Evolutionary conservation across 345 rosid genomes (phyloP), one percentile per base, ranked within the genome.

Genomic region (Hibiscus trionum): DNA sequence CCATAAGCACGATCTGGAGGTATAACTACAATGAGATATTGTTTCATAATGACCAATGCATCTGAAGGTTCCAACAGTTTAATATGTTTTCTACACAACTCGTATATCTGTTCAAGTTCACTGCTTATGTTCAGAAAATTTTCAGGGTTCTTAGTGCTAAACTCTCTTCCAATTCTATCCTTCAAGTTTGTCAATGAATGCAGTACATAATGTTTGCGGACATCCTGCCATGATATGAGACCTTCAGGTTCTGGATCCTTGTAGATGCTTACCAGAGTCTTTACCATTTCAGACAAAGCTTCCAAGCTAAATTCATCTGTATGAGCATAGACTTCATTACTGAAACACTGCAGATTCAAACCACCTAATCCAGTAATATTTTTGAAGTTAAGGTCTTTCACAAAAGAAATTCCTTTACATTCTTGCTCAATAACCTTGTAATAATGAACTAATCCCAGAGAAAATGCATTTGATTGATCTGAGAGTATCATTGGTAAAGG

Each of bases 201-300:
- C 72, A 80, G 75, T 37, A 88, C 66, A 75, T 88, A 87, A 66
- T 88, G 82, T 68, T 85, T 85, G 82, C 89, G 84, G 72, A 95
- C 96, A 77, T 88, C 90, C 78, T 85, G 92, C 88, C 88, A 81
- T 19, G 80, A 72, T 33, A 21, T 21, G 24, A 88, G 86, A 74
- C 79, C 87, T 72, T 79, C 81, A 35, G 93, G 87, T 64, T 81
- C 76, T 65, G 82, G 72, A 69, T 80, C 84, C 39, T 74, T 42
- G 77, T 73, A 83, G 72, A 79, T 66, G 72, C 87, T 72, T 56
- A 73, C 80, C 73, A 90, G 74, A 24, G 73, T 79, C 80, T 81
- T 79, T 26, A 92, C 98, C 96, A 95, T 85, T 76, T 80, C 80
- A 72, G 99, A 93, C 86, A 95, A 86, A 78, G 91, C 89, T 78